A percentile compares a stretch with the other conserved stretches of the same genome.
Conservation (phyloP, 2,329 filamentous ascomycete genomes). For the Rutstroemia sp. region DNA sequence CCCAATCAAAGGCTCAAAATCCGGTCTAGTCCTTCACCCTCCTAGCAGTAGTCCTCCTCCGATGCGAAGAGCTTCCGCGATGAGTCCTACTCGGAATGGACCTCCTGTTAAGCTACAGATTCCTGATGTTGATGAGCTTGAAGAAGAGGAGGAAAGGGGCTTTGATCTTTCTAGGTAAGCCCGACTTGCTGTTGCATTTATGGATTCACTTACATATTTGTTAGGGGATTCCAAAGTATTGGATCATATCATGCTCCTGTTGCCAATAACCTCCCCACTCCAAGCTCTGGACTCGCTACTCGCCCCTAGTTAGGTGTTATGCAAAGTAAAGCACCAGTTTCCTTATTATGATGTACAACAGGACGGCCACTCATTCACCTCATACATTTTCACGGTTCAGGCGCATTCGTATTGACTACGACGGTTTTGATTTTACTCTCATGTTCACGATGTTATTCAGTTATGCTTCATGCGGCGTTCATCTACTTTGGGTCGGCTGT, state of each 20-base stretch:
- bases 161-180: constrained; percentile 28
- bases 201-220: constrained; percentile 24
- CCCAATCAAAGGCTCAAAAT: constrained; percentile 41
- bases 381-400: background rate
- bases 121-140: constrained; percentile 21
- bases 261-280: constrained; percentile 12
- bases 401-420: background rate
- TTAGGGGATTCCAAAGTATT: constrained; percentile 55
- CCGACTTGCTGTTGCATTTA: background rate
- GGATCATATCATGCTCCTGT: constrained; percentile 46
- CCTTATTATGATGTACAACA: background rate
- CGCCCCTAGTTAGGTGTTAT: background rate
- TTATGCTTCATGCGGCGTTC: constrained; percentile 1
- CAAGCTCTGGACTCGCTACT: background rate
- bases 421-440: background rate
- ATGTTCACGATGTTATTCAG: background rate
- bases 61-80: constrained; percentile 17
- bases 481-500: background rate
- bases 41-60: constrained; percentile 52
- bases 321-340: background rate
- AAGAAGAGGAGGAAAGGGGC: constrained; percentile 21
- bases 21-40: constrained; percentile 30
- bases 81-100: constrained; percentile 24
- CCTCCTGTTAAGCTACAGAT: constrained; percentile 15
- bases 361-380: background rate